phyloP scores from a whole-genome alignment of 305 asterid genomes.

The Fraxinus nigra region DNA sequence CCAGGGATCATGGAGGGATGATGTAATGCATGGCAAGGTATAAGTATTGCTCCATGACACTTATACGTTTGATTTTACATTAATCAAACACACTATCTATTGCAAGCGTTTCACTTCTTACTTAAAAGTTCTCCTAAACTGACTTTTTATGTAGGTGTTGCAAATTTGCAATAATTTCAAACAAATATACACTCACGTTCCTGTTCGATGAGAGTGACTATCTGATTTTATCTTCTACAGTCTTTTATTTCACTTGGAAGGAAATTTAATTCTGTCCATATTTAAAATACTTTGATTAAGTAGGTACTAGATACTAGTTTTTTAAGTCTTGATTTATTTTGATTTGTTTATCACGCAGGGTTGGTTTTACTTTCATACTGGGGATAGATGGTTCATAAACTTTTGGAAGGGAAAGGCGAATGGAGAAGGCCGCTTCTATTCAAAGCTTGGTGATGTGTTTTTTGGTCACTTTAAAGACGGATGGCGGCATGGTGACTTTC shows the following conservation, averaged over 20 bases:
- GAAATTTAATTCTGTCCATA: not conserved
- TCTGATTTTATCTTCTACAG: not conserved
- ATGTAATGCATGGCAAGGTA: slow-evolving; percentile 99
- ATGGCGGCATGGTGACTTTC: slow-evolving; percentile 88
- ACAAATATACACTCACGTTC: not conserved
- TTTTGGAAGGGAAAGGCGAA: slow-evolving; percentile 97
- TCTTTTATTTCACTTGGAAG: not conserved
- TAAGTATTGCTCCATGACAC: slow-evolving; percentile 12
- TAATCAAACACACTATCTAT: not conserved
- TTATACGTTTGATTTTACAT: slow-evolving; percentile 12
- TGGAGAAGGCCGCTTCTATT: slow-evolving; percentile 95
- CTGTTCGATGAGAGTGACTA: not conserved
- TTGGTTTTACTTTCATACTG: slow-evolving; percentile 90
- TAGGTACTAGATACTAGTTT: not conserved
- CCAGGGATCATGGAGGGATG: slow-evolving; percentile 98
- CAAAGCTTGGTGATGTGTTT: slow-evolving; percentile 75
- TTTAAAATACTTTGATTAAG: not conserved
- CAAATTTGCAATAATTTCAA: not conserved
- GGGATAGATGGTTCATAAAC: slow-evolving; percentile 93
- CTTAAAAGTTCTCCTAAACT: not conserved
- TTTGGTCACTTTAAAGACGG: slow-evolving; percentile 97
- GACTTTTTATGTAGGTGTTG: not conserved
- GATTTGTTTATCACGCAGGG: slow-evolving; percentile 47
- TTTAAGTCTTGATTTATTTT: slow-evolving; percentile 5
- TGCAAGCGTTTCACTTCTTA: not conserved